Evolutionary conservation across 2,329 filamentous ascomycete genomes (phyloP).

Genomic region (Penicillium sp.): DNA sequence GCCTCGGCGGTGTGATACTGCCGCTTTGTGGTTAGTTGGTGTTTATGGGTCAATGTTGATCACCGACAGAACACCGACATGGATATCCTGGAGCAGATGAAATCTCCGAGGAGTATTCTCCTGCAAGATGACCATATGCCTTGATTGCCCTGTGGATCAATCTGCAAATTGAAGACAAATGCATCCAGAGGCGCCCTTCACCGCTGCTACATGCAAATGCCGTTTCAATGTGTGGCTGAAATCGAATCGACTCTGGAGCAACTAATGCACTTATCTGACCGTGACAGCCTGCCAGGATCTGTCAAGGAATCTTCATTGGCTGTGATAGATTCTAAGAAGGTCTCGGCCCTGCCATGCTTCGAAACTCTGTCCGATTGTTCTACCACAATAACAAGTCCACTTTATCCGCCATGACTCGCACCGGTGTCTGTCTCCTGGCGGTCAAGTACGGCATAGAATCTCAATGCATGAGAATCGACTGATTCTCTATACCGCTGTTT

Average conservation of each 20-base stretch:
- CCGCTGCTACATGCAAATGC: constrained; percentile 24
- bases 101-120: neutral
- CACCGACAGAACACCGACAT: neutral
- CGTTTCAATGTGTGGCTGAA: constrained; percentile 2
- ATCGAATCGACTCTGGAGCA: constrained; percentile 12
- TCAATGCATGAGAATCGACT: neutral
- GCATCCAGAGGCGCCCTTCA: constrained; percentile 21
- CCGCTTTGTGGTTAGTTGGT: constrained; percentile 12
- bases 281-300: neutral
- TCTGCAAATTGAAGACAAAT: constrained; percentile 14
- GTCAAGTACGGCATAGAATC: constrained; percentile 9
- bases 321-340: neutral
- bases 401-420: constrained; percentile 10
- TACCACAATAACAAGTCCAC: constrained; percentile 12
- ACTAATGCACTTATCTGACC: neutral
- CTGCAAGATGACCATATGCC: neutral
- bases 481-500: constrained; percentile 13
- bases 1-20: constrained; percentile 34
- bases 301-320: constrained; percentile 11
- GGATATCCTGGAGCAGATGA: neutral
- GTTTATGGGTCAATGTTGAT: neutral
- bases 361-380: constrained; percentile 12
- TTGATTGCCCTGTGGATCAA: constrained; percentile 14
- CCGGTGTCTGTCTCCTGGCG: neutral
- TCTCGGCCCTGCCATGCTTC: constrained; percentile 17